These are phyloP conservation scores for Schizochytrium sp. DNA, from an alignment of 108 stramenopile genomes.

Conservation along the genomic window DNA sequence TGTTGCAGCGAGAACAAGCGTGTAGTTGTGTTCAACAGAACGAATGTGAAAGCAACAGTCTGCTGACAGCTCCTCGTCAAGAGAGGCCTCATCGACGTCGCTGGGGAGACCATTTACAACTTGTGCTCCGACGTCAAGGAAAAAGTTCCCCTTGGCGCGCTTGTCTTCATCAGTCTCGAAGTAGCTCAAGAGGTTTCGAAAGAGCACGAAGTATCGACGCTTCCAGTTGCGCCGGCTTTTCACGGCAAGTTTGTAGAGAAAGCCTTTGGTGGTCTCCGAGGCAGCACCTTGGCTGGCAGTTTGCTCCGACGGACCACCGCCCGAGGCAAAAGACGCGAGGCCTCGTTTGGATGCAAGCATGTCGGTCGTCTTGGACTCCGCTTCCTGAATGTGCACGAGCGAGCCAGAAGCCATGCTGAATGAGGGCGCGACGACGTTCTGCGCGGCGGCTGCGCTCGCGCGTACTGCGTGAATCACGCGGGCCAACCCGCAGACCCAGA, in stretches of 20 bases:
- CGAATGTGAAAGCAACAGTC: neutral
- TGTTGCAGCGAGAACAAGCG: neutral
- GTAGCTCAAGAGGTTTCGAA: neutral
- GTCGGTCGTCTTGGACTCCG: neutral
- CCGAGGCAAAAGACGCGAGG: neutral
- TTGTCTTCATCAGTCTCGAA: neutral
- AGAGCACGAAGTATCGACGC: neutral
- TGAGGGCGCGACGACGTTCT: neutral
- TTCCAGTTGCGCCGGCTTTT: conserved; percentile 12
- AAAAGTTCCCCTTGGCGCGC: neutral
- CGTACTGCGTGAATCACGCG: neutral
- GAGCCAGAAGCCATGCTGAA: neutral
- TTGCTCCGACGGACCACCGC: neutral
- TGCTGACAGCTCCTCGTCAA: neutral
- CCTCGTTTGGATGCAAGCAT: neutral
- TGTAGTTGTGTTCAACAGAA: neutral
- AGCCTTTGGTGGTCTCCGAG: neutral
- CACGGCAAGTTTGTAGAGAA: neutral
- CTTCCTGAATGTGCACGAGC: neutral
- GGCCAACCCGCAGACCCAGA: conserved; percentile 1
- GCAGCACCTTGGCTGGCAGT: neutral
- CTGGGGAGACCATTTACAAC: neutral
- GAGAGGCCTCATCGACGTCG: neutral
- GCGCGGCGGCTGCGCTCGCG: neutral
- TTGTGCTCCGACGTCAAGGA: neutral